Base-by-base conservation (phyloP, 257 asterid genomes). In the Hygrophila difformis region DNA sequence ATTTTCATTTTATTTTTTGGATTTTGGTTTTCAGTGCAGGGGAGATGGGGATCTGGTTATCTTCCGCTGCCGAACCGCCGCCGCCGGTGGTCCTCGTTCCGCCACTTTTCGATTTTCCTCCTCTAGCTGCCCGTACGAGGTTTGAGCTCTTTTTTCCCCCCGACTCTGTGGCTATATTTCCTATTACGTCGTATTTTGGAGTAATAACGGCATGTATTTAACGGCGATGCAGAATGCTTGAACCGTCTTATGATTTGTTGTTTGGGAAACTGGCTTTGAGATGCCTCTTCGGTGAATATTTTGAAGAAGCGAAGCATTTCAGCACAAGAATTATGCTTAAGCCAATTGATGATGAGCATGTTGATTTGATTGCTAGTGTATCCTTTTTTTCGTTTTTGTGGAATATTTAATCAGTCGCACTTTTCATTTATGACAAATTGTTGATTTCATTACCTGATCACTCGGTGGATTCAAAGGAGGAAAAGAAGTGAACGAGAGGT, bases 21-120 rank as follows among this genome's bases (percentile, higher is more conserved):
- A n/a, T n/a, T n/a, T n/a, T n/a, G 28, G 13, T 8, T 12, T 35
- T 5, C n/a, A 37, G 13, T 31, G 14, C 14, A 28, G 1, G 24
- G 35, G 59, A 42, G 37, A 82, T 82, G 93, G 76, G 86, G 24
- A 75, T 56, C 60, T 68, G 45, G 73, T 66, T 55, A 62, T 75
- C 77, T 22, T 33, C 39, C 34, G 44, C 53, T 33, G 48, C 21
- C 35, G 66, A 68, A 42, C 82, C 85, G 13, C 84, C 89, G 23
- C 84, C 88, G 6, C 88, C 84, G 8, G 66, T 82, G 83, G 89
- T 82, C 56, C 59, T 82, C 67, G 93, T 82, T 52, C 93, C 93
- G 48, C 93, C 93, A 49, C 83, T 82, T 20, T 82, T 82, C 63
- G 94, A 78, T 47, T 82, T 78, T 41, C 89, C 94, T 49, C 94